Percentiles rank a stretch among this genome's conserved stretches.
Conservation (phyloP, 2,329 filamentous ascomycete genomes). For the Sarocladium brachiariae region DNA sequence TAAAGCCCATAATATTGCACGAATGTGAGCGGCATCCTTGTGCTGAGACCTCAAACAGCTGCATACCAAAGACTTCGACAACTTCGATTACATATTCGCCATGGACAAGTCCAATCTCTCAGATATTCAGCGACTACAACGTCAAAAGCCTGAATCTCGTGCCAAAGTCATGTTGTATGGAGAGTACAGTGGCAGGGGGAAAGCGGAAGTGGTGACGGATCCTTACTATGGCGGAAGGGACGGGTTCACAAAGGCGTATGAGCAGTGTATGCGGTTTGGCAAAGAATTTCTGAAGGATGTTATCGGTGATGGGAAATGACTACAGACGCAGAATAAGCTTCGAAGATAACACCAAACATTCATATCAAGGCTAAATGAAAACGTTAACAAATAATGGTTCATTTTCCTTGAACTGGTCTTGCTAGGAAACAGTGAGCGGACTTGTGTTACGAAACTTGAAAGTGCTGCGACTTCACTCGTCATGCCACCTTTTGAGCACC, state of each 20-base stretch:
- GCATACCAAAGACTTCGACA: constrained; percentile 62
- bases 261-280: constrained; percentile 73
- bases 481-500: not conserved
- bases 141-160: constrained; percentile 49
- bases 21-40: too few species aligned
- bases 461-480: not conserved
- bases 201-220: constrained; percentile 69
- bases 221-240: constrained; percentile 86
- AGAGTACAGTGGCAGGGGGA: constrained; percentile 60
- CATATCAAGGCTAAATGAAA: too few species aligned
- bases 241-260: constrained; percentile 80
- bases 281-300: constrained; percentile 64
- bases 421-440: too few species aligned
- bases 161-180: constrained; percentile 78
- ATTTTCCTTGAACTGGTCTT: too few species aligned
- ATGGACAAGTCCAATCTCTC: constrained; percentile 84
- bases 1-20: too few species aligned
- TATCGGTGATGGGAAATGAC: constrained; percentile 17
- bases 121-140: constrained; percentile 57
- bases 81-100: constrained; percentile 88
- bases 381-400: too few species aligned
- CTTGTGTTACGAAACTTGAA: too few species aligned
- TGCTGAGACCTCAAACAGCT: too few species aligned
- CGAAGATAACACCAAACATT: too few species aligned
- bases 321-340: not conserved